Conservation (phyloP, 1,284 basidiomycete genomes). For the Flammula alnicola region DNA sequence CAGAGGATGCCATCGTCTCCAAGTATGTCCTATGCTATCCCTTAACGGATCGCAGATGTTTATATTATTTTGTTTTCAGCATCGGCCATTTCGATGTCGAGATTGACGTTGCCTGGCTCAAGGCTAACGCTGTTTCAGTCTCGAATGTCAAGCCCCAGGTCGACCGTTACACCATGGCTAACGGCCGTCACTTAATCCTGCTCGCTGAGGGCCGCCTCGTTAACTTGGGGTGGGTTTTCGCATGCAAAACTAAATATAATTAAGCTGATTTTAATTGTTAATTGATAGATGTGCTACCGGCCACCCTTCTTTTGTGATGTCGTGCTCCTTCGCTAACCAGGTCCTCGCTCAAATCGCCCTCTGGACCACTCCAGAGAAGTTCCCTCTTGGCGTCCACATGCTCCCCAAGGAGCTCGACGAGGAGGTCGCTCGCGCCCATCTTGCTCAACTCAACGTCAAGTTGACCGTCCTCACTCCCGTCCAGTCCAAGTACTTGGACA, state of each 20-base stretch:
- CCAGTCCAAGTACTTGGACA: slow-evolving; percentile 93
- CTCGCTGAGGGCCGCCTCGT: slow-evolving; percentile 99
- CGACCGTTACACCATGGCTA: slow-evolving; percentile 94
- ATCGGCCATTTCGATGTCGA: slow-evolving; percentile 99
- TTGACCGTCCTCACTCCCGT: slow-evolving; percentile 80
- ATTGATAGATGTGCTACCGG: slow-evolving; percentile 78
- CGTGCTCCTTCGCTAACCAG: slow-evolving; percentile 99
- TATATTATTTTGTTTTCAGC: slow-evolving; percentile 43
- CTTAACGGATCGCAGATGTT: background rate
- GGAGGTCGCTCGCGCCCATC: slow-evolving; percentile 97
- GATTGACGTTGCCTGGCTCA: slow-evolving; percentile 99
- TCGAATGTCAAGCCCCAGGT: slow-evolving; percentile 99
- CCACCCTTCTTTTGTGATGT: slow-evolving; percentile 98
- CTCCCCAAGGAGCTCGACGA: slow-evolving; percentile 98
- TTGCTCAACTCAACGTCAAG: slow-evolving; percentile 92
- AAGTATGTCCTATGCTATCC: slow-evolving; percentile 61
- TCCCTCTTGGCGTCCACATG: slow-evolving; percentile 95
- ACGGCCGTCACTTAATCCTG: slow-evolving; percentile 93
- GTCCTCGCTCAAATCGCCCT: slow-evolving; percentile 98
- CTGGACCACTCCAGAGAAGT: slow-evolving; percentile 90
- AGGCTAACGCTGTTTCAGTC: slow-evolving; percentile 85
- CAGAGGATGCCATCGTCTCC: slow-evolving; percentile 98
- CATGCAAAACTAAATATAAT: slow-evolving; percentile 7
- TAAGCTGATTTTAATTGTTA: slow-evolving; percentile 9
- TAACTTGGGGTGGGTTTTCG: slow-evolving; percentile 84